A percentile compares a stretch with the other conserved stretches of the same genome.
phyloP scores from a whole-genome alignment of 2,329 filamentous ascomycete species.

The Pseudogymnoascus destructans region DNA sequence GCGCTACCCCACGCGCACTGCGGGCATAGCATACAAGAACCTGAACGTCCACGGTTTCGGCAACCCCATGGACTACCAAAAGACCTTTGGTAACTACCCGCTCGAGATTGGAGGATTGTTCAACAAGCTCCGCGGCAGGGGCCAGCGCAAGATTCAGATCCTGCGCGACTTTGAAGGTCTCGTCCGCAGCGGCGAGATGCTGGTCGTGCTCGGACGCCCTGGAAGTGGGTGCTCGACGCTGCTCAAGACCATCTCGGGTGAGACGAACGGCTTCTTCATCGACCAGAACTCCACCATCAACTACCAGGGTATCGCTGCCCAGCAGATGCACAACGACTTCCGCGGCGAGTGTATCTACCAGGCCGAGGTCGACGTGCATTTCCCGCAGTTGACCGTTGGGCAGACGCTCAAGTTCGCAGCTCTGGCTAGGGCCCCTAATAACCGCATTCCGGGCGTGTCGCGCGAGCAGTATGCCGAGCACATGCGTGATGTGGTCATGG shows the following conservation, averaged over 20 bases:
- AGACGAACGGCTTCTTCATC: constrained; percentile 44
- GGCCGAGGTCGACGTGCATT: constrained; percentile 62
- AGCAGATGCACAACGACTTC: constrained; percentile 45
- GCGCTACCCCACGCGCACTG: constrained; percentile 44
- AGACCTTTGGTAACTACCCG: constrained; percentile 49
- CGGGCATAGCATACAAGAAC: constrained; percentile 54
- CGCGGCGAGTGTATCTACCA: constrained; percentile 54
- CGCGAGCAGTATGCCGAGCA: constrained; percentile 36
- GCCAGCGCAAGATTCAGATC: constrained; percentile 42
- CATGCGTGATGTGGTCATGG: constrained; percentile 46
- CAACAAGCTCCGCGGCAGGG: constrained; percentile 37
- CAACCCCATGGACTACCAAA: constrained; percentile 57
- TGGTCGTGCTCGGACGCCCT: constrained; percentile 56
- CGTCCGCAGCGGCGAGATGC: constrained; percentile 49
- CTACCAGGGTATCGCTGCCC: constrained; percentile 42
- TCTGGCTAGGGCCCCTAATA: constrained; percentile 50
- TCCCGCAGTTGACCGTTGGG: constrained; percentile 59
- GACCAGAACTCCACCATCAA: constrained; percentile 39
- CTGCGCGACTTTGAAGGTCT: constrained; percentile 51
- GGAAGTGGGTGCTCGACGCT: constrained; percentile 50
- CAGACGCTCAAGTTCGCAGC: constrained; percentile 63
- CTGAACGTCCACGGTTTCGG: constrained; percentile 58
- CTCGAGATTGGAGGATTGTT: constrained; percentile 34
- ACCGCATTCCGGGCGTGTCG: constrained; percentile 45
- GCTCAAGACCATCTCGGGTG: constrained; percentile 41